These are phyloP conservation scores for Guillardia theta DNA, from an alignment of 78 protist species.

Conservation along the genomic window DNA sequence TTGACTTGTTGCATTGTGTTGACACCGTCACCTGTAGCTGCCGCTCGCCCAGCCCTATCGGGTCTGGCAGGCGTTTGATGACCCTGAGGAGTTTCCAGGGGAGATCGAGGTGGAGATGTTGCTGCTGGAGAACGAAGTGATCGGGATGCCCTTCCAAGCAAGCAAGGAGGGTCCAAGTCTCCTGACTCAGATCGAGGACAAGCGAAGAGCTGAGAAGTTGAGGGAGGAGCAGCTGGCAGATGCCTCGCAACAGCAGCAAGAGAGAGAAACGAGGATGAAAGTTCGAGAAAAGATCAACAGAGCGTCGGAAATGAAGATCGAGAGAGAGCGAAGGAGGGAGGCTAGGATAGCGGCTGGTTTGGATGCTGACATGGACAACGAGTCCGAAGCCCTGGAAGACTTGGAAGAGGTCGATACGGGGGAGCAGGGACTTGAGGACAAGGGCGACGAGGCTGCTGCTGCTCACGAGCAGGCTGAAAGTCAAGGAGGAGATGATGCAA, in stretches of 20 bases:
- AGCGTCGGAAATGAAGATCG: not conserved
- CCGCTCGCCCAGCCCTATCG: not conserved
- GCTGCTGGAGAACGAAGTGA: not conserved
- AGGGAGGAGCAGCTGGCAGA: not conserved
- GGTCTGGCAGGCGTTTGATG: not conserved
- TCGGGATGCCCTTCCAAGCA: not conserved
- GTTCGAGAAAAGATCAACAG: not conserved
- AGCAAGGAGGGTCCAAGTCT: not conserved
- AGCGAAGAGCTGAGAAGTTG: not conserved
- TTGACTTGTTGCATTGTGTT: not conserved
- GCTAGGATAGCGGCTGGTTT: not conserved
- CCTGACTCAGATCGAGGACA: not conserved
- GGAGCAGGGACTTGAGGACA: no score
- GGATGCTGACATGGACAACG: not conserved
- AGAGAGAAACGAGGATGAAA: not conserved
- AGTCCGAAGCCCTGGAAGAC: not conserved
- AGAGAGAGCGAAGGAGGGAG: not conserved
- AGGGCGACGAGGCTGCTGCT: no score
- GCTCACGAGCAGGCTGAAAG: no score
- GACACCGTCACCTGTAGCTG: not conserved
- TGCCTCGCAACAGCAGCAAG: not conserved
- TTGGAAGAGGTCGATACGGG: not conserved
- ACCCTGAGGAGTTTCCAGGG: not conserved
- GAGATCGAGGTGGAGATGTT: not conserved
- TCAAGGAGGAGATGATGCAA: no score